phyloP scores from a whole-genome alignment of 306 rosid species.

The Vigna hirtella region DNA sequence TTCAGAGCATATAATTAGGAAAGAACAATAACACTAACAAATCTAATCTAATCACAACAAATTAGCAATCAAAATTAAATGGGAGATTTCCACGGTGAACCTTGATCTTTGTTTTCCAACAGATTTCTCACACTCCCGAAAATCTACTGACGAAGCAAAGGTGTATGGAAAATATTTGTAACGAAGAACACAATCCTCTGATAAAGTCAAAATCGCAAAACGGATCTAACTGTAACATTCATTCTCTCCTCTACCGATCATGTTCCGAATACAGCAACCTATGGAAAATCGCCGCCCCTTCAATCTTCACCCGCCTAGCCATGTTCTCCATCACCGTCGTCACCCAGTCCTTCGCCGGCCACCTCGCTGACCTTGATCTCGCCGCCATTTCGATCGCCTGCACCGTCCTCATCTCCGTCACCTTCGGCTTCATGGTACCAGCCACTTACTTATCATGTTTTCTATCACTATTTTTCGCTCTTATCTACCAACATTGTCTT shows the following conservation, averaged over 20 bases:
- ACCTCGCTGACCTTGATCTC: slow-evolving; percentile 69
- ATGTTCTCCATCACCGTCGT: slow-evolving; percentile 75
- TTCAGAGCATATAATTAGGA: too few relatives aligned
- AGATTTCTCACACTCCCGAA: too few relatives aligned
- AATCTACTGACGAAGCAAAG: too few relatives aligned
- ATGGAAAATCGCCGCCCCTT: slow-evolving; percentile 73
- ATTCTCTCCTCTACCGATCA: slow-evolving; percentile 43
- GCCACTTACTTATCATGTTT: neutral
- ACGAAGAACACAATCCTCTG: slow-evolving; percentile 40
- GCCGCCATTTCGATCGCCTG: slow-evolving; percentile 70
- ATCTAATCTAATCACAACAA: too few relatives aligned
- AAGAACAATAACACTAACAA: too few relatives aligned
- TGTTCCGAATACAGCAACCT: slow-evolving; percentile 62
- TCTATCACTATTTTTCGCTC: neutral
- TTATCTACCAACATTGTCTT: neutral
- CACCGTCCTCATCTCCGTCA: slow-evolving; percentile 70
- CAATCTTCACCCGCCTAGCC: slow-evolving; percentile 79
- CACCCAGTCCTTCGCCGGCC: slow-evolving; percentile 74
- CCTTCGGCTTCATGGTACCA: slow-evolving; percentile 70
- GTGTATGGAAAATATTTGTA: neutral
- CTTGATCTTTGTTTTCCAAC: too few relatives aligned
- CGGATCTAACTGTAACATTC: neutral
- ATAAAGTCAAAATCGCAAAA: slow-evolving; percentile 32
- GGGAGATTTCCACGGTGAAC: too few relatives aligned
- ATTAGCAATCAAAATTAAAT: too few relatives aligned